These are phyloP conservation scores for Diaporthe capsici DNA, from an alignment of 2,329 filamentous ascomycete species.

Conservation along the genomic window DNA sequence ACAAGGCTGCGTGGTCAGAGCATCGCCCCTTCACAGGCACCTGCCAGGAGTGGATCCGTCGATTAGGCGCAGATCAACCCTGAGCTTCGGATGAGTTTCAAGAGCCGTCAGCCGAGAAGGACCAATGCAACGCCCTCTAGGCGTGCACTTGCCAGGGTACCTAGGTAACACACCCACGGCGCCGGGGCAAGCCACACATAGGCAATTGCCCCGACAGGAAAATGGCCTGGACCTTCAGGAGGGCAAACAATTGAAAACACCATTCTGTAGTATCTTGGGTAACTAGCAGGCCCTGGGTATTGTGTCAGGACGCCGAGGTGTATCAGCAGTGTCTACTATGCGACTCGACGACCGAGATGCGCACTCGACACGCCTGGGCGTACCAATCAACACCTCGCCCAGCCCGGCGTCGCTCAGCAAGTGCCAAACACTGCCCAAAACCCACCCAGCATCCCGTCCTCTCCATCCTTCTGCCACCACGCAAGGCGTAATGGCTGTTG, in stretches of 20 bases:
- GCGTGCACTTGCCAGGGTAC: constrained; percentile 4
- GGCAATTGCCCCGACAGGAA: constrained; percentile 1
- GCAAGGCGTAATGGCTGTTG: background rate
- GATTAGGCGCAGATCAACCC: constrained; percentile 16
- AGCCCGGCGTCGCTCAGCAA: background rate
- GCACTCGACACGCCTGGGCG: background rate
- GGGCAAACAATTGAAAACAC: background rate
- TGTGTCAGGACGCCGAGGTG: constrained; percentile 2
- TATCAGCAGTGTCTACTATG: constrained; percentile 12
- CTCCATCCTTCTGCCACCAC: background rate
- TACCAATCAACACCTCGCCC: background rate
- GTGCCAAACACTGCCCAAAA: constrained; percentile 15
- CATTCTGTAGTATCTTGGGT: background rate
- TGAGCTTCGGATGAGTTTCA: constrained; percentile 35
- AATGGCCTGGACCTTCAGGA: no score
- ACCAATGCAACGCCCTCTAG: constrained; percentile 6
- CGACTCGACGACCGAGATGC: background rate
- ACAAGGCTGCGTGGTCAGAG: constrained; percentile 8
- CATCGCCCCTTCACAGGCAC: background rate
- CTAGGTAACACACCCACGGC: background rate
- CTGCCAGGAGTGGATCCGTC: constrained; percentile 10
- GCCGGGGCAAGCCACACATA: background rate
- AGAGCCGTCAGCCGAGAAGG: constrained; percentile 27
- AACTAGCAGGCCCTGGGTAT: background rate
- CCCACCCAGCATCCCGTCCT: background rate